Evolutionary conservation across 1,284 basidiomycete genomes (phyloP).

Genomic region (Ustilago tritici): DNA sequence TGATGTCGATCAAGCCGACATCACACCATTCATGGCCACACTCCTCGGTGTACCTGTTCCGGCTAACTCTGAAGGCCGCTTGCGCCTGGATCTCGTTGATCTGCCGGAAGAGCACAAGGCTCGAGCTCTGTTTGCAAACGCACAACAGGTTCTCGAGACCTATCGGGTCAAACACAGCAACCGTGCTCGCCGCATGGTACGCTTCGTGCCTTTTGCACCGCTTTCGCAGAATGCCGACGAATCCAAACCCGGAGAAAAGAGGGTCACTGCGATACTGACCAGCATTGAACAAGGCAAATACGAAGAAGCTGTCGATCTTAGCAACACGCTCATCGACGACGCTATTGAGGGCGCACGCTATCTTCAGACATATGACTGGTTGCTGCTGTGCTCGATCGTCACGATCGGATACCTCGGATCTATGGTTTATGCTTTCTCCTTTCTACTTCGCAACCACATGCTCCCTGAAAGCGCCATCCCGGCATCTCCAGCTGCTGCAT

Average conservation of each 20-base stretch:
- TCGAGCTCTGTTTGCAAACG: constrained; percentile 78
- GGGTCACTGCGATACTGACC: constrained; percentile 68
- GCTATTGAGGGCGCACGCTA: constrained; percentile 80
- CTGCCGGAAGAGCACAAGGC: constrained; percentile 72
- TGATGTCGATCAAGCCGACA: constrained; percentile 85
- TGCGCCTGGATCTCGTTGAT: constrained; percentile 68
- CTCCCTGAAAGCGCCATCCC: constrained; percentile 24
- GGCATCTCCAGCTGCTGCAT: neutral
- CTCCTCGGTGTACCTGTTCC: constrained; percentile 59
- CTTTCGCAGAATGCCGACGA: constrained; percentile 18
- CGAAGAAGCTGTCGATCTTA: constrained; percentile 73
- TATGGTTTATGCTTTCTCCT: constrained; percentile 71
- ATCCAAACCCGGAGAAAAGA: constrained; percentile 70
- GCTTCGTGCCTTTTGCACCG: constrained; percentile 47
- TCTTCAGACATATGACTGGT: constrained; percentile 85
- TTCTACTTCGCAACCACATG: constrained; percentile 59
- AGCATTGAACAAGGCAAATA: constrained; percentile 71
- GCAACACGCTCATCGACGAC: constrained; percentile 75
- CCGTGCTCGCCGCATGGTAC: constrained; percentile 45
- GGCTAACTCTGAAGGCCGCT: constrained; percentile 70
- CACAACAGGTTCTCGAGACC: constrained; percentile 82
- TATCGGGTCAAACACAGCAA: constrained; percentile 78
- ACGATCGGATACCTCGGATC: constrained; percentile 82
- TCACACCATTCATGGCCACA: constrained; percentile 79
- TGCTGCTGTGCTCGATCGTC: constrained; percentile 79